These are phyloP conservation scores for Eutreptiella sp. DNA, from an alignment of 208 protist species.

Conservation along the genomic window DNA sequence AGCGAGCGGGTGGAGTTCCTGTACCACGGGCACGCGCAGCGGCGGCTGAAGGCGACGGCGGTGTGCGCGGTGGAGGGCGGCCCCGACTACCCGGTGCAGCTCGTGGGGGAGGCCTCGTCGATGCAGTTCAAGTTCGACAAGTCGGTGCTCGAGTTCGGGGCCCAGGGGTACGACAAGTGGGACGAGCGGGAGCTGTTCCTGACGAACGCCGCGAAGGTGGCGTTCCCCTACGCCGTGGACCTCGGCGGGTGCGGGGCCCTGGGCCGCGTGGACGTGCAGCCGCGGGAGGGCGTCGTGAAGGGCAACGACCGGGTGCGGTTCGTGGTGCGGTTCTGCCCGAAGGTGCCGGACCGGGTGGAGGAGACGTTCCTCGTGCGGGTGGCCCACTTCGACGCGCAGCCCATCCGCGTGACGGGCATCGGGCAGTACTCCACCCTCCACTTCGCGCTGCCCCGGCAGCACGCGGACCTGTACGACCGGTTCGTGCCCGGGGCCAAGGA, in stretches of 20 bases:
- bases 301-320: conserved; percentile 56
- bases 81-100: conserved; percentile 65
- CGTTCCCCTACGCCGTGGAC: conserved; percentile 66
- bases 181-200: conserved; percentile 65
- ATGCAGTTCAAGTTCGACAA: conserved; percentile 72
- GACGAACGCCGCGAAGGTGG: conserved; percentile 77
- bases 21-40: conserved; percentile 61
- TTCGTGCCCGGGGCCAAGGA: conserved; percentile 1
- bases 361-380: conserved; percentile 74
- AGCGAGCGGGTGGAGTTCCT: conserved; percentile 68
- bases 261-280: conserved; percentile 58
- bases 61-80: conserved; percentile 82
- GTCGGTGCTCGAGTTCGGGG: conserved; percentile 78
- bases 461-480: no score
- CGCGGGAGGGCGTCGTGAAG: conserved; percentile 56
- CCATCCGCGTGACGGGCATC: conserved; percentile 59
- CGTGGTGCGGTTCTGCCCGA: conserved; percentile 61
- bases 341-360: conserved; percentile 66
- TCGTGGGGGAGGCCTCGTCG: conserved; percentile 66
- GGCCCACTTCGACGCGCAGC: conserved; percentile 82
- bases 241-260: conserved; percentile 42
- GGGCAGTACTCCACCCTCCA: conserved; percentile 58
- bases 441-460: conserved; percentile 40
- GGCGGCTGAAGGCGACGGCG: conserved; percentile 51
- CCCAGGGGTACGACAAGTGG: conserved; percentile 59